These are phyloP conservation scores for Hansenula anomala DNA, from an alignment of 1,139 yeast species.

Conservation along the genomic window DNA sequence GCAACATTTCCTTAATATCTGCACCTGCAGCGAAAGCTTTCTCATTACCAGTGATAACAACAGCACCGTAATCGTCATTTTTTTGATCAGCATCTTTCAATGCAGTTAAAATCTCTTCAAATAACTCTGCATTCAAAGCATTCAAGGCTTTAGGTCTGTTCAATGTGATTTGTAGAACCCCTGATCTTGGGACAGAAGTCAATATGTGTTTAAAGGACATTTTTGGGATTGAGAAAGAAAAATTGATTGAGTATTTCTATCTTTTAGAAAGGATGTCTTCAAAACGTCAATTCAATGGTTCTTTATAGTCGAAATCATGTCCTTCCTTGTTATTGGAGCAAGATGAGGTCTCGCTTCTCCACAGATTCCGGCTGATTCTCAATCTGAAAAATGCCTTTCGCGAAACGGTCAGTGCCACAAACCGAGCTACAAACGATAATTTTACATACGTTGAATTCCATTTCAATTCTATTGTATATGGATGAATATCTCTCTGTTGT, in stretches of 20 bases:
- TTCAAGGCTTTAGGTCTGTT: conserved; percentile 65
- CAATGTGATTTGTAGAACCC: conserved; percentile 47
- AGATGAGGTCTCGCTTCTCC: too few species aligned
- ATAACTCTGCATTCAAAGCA: conserved; percentile 51
- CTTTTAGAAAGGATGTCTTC: too few species aligned
- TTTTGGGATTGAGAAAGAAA: background rate
- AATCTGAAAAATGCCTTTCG: background rate
- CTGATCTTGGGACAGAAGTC: conserved; percentile 33
- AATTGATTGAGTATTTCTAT: background rate
- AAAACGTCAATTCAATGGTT: too few species aligned
- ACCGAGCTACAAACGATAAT: background rate
- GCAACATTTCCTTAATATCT: conserved; percentile 46
- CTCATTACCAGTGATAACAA: conserved; percentile 41
- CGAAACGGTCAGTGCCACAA: too few species aligned
- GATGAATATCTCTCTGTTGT: conserved; percentile 16
- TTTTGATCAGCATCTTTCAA: conserved; percentile 34
- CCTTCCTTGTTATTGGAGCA: too few species aligned
- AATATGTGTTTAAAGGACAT: conserved; percentile 33
- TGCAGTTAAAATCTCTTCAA: conserved; percentile 37
- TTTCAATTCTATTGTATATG: background rate
- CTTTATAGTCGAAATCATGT: too few species aligned
- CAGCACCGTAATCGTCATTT: conserved; percentile 34
- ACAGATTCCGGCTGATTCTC: background rate
- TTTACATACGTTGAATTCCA: background rate
- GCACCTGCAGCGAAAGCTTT: conserved; percentile 52